Base-by-base conservation (phyloP, 805 yeast species). In the Candida peoriensis region DNA sequence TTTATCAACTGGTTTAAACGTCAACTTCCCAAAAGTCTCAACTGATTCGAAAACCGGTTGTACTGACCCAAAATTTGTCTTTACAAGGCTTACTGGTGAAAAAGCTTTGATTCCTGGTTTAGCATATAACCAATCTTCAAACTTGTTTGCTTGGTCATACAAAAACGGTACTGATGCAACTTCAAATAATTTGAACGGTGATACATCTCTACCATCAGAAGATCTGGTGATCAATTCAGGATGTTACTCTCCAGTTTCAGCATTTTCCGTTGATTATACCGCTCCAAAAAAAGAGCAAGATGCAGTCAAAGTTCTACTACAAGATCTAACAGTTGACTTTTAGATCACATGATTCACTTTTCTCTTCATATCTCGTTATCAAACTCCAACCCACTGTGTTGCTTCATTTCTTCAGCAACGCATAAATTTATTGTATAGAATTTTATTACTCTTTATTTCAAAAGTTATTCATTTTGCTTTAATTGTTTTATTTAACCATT, bases 1-100 rank as follows among this genome's bases (percentile, higher is more conserved):
- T 32, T 36, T 56, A 26, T 64, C 65, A 28, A 60, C 57, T 34
- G 76, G 74, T 45, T 39, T 71, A 36, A 70, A 66, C 48, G 74
- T 72, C 37, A 72, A 72, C 55, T 58, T 63, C 48, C 77, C 78
- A 33, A 32, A 35, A 11, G 76, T 71, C 19, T 69, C 70, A 19
- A 43, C 63, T 32, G 70, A 67, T 39, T 37, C 62, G 7, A 34
- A 40, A 23, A 43, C 55, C 10, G 39, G 41, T 4, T 74, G 79
- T 57, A 38, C 44, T 18, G 57, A 58, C 37, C 74, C 76, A 33
- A 50, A 58, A 19, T 72, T 55, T 48, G 63, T 60, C 24, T 61
- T 54, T 44, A 53, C 77, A 12, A 67, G 79, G 57, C 40, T 72
- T 34, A 57, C 70, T 8, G 79, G 79, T 24, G 25, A 41, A 11